phyloP scores from a whole-genome alignment of 345 rosid genomes.

The Raphanus raphanistrum region DNA sequence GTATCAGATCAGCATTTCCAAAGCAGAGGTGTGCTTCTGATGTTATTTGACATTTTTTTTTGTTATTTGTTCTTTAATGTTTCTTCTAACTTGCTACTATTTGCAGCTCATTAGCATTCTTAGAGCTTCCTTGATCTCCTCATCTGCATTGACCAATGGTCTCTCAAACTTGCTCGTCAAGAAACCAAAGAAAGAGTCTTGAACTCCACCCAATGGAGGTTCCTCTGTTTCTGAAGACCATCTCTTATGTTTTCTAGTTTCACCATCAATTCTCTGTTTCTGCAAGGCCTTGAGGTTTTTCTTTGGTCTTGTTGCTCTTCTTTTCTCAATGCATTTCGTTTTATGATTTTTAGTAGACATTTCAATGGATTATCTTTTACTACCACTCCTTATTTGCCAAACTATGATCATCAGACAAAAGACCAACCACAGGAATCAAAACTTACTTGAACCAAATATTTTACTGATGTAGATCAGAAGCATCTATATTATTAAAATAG shows the following conservation, averaged over 20 bases:
- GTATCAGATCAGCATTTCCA: not conserved
- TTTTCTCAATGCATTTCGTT: not conserved
- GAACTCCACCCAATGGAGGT: not conserved
- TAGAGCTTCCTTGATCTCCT: constrained; percentile 15
- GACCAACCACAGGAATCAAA: not conserved
- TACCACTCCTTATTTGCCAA: not conserved
- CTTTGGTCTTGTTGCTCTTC: not conserved
- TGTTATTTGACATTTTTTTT: not conserved
- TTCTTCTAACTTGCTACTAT: not conserved
- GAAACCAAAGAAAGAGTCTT: constrained; percentile 1
- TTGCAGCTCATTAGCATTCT: constrained; percentile 4
- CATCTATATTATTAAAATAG: no score
- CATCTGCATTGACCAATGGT: constrained; percentile 15
- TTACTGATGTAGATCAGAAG: not conserved
- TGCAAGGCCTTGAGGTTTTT: not conserved
- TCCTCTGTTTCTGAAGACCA: not conserved
- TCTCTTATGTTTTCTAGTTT: not conserved
- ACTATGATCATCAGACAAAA: not conserved
- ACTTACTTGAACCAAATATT: not conserved
- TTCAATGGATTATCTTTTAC: not conserved
- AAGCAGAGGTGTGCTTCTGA: not conserved
- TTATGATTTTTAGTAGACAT: not conserved
- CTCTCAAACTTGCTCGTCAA: not conserved
- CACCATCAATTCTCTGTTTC: not conserved
- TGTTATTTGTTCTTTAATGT: not conserved